These are phyloP conservation scores for Ambrosiella cleistominuta DNA, from an alignment of 2,329 filamentous ascomycete genomes.

Conservation along the genomic window DNA sequence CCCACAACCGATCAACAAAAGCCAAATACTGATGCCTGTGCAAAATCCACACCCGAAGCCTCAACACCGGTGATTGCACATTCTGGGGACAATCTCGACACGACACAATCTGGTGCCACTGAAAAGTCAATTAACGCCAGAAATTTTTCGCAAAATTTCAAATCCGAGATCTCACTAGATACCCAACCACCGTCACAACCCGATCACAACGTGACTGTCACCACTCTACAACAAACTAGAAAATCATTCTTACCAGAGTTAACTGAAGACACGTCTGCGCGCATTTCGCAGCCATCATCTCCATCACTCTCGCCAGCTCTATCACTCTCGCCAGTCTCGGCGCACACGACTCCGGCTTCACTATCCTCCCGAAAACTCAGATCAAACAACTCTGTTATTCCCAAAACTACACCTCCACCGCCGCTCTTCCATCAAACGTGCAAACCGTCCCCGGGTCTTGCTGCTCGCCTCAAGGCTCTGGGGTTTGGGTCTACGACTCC, in stretches of 20 bases:
- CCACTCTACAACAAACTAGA: neutral
- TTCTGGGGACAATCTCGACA: neutral
- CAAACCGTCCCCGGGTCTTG: constrained; percentile 46
- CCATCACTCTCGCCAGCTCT: constrained; percentile 8
- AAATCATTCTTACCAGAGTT: neutral
- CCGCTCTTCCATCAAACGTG: constrained; percentile 23
- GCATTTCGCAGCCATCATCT: constrained; percentile 10
- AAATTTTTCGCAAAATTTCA: neutral
- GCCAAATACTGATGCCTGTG: neutral
- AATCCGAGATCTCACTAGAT: neutral
- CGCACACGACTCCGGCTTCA: constrained; percentile 7
- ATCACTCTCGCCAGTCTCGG: constrained; percentile 5
- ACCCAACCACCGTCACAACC: neutral
- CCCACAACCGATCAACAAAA: neutral
- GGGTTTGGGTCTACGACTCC: constrained; percentile 31
- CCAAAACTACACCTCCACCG: constrained; percentile 16
- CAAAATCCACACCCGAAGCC: neutral
- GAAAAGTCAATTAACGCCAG: neutral
- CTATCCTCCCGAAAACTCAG: constrained; percentile 15
- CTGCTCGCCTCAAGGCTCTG: constrained; percentile 46
- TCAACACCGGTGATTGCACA: constrained; percentile 2
- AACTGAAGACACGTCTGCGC: neutral
- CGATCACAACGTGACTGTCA: neutral
- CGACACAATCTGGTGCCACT: neutral
- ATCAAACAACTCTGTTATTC: constrained; percentile 15